Conservation (phyloP, 192 early-diverging fungal genomes). For the Bifiguratus adelaidae region DNA sequence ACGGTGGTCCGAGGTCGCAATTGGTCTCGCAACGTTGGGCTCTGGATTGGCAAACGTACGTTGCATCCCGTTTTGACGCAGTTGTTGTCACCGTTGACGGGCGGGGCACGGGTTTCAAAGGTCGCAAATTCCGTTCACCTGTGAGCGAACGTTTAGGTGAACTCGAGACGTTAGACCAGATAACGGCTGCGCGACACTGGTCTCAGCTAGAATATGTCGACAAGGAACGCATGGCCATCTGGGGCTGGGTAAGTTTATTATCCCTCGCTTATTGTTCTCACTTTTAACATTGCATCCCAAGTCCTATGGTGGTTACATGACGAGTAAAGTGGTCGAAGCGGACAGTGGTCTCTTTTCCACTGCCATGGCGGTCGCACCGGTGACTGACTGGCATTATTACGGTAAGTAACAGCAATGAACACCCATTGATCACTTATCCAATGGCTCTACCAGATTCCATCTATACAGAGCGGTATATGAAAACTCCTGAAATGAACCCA, state of each 20-base stretch:
- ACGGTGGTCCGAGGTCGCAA: conserved; percentile 90
- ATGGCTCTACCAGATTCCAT: conserved; percentile 83
- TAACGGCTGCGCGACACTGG: conserved; percentile 67
- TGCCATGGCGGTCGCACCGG: conserved; percentile 92
- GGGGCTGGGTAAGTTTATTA: conserved; percentile 77
- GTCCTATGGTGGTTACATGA: conserved; percentile 89
- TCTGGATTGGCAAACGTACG: conserved; percentile 62
- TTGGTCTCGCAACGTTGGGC: conserved; percentile 50
- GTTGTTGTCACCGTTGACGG: conserved; percentile 53
- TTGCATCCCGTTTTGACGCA: conserved; percentile 27
- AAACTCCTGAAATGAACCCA: conserved; percentile 67
- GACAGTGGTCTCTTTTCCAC: conserved; percentile 71
- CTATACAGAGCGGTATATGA: conserved; percentile 97
- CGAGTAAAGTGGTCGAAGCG: conserved; percentile 75
- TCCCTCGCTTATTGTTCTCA: background rate
- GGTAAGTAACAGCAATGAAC: too few relatives aligned
- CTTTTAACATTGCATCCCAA: conserved; percentile 7
- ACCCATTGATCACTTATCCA: too few relatives aligned
- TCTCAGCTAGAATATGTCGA: conserved; percentile 68
- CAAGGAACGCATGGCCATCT: conserved; percentile 69
- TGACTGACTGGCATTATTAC: conserved; percentile 81
- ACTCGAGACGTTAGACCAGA: conserved; percentile 77
- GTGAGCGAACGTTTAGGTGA: conserved; percentile 74
- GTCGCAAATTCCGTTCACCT: conserved; percentile 65
- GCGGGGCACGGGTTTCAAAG: conserved; percentile 81